Evolutionary conservation across 495 filamentous ascomycete species (phyloP).

Genomic region (Penicillium alfredii): DNA sequence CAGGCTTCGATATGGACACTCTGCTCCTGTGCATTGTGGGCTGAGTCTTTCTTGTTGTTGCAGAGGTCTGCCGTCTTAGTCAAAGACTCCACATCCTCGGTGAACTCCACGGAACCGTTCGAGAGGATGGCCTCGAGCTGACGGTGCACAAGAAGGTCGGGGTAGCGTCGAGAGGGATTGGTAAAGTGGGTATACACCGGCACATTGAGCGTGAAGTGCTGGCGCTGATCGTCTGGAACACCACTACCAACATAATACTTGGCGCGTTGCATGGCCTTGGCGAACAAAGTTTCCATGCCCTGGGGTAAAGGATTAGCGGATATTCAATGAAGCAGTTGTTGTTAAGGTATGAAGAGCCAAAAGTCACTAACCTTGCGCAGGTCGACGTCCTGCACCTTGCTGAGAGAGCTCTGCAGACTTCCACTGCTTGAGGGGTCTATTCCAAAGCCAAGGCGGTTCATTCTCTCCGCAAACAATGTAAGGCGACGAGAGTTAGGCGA

Average conservation of each 20-base stretch:
- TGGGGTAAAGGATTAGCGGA: constrained; percentile 12
- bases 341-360: no score
- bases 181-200: constrained; percentile 98
- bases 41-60: constrained; percentile 99
- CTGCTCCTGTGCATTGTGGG: constrained; percentile 94
- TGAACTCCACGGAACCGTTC: constrained; percentile 75
- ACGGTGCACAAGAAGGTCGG: constrained; percentile 91
- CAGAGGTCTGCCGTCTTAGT: constrained; percentile 91
- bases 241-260: constrained; percentile 87
- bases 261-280: constrained; percentile 92
- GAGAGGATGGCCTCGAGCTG: constrained; percentile 87
- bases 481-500: constrained; percentile 82
- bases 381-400: constrained; percentile 79
- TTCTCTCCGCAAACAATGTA: constrained; percentile 84
- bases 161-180: constrained; percentile 88
- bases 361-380: constrained; percentile 61
- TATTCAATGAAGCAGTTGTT: no score
- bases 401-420: constrained; percentile 84
- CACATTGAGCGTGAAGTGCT: constrained; percentile 87
- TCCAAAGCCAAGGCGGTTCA: constrained; percentile 83
- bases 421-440: constrained; percentile 88
- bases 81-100: constrained; percentile 79
- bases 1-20: constrained; percentile 98
- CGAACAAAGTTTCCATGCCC: constrained; percentile 92
- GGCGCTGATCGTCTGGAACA: constrained; percentile 62